These are phyloP conservation scores for Hawksworthiomyces lignivorus DNA, from an alignment of 2,329 filamentous ascomycete genomes.

Conservation along the genomic window DNA sequence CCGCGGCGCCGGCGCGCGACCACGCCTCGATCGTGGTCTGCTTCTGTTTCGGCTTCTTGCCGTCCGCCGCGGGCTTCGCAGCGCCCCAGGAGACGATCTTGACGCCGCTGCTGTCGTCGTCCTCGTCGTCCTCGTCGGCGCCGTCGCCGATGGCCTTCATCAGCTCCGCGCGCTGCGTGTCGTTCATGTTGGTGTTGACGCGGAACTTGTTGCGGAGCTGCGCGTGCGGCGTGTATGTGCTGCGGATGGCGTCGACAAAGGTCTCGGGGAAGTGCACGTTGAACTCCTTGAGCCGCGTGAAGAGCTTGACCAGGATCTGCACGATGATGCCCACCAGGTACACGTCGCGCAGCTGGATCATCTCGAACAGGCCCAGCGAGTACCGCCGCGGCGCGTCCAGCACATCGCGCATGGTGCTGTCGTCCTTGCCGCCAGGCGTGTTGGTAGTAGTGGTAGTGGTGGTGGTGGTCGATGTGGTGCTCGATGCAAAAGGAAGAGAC, in stretches of 20 bases:
- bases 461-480: neutral
- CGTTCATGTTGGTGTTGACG: constrained; percentile 70
- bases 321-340: constrained; percentile 80
- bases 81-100: constrained; percentile 27
- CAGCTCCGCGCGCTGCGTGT: constrained; percentile 78
- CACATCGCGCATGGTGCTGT: constrained; percentile 35
- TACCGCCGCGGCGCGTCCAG: constrained; percentile 55
- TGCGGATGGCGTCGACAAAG: constrained; percentile 45
- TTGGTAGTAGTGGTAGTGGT: constrained; percentile 5
- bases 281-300: constrained; percentile 72
- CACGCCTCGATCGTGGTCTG: constrained; percentile 18
- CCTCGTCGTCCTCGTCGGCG: constrained; percentile 41
- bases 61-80: constrained; percentile 8
- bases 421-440: constrained; percentile 14
- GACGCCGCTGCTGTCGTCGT: constrained; percentile 2
- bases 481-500: neutral
- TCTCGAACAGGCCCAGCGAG: constrained; percentile 69
- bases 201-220: constrained; percentile 45
- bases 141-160: constrained; percentile 54
- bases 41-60: constrained; percentile 26
- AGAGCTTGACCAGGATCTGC: constrained; percentile 73
- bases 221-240: constrained; percentile 56
- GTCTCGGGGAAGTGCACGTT: constrained; percentile 60
- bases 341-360: constrained; percentile 82
- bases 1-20: constrained; percentile 7